Evolutionary conservation across 352 stramenopile genomes (phyloP), one percentile per base, ranked within the genome.

Genomic region (Phytophthora europaea): DNA sequence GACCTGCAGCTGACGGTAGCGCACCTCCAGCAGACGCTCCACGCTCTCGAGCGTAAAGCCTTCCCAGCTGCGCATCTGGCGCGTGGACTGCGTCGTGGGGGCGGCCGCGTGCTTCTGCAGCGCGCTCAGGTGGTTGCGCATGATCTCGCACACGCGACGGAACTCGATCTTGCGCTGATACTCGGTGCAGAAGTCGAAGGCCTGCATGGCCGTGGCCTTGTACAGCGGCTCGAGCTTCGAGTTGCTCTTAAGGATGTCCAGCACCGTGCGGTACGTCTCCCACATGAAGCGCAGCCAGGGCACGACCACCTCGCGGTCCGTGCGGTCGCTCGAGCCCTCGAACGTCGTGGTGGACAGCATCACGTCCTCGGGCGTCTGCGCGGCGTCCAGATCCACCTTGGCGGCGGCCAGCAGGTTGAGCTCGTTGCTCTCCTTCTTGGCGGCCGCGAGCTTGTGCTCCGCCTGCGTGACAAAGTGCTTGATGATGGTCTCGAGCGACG

Each of bases 201-300:
- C 90, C 76, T 93, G 87, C 64, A 94, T 66, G 71, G 76, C 93
- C 43, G 91, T 91, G 50, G 70, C 71, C 74, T 93, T 93, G 83
- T 95, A 95, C 4, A 95, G 73, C 10, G 70, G 65, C 70, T 95
- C 88, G 13, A 94, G 81, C 78, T 99, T 99, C 33, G 93, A 96
- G 78, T 99, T 99, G 76, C 87, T 96, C 78, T 98, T 98, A 20
- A 99, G 82, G 67, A 99, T 99, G 76, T 99, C 98, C 18, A 99
- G 82, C 38, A 99, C 94, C 43, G 96, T 98, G 52, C 98, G 90
- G 88, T 99, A 99, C 20, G 94, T 98, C 78, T 99, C 98, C 98
- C 98, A 99, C 65, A 99, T 93, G 76, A 99, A 99, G 61, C 92
- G 91, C 57, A 98, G 84, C 77, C 77, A 83, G 5, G 93, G 93